phyloP scores from a whole-genome alignment of 331 rosid genomes.

The Quercus phellos region DNA sequence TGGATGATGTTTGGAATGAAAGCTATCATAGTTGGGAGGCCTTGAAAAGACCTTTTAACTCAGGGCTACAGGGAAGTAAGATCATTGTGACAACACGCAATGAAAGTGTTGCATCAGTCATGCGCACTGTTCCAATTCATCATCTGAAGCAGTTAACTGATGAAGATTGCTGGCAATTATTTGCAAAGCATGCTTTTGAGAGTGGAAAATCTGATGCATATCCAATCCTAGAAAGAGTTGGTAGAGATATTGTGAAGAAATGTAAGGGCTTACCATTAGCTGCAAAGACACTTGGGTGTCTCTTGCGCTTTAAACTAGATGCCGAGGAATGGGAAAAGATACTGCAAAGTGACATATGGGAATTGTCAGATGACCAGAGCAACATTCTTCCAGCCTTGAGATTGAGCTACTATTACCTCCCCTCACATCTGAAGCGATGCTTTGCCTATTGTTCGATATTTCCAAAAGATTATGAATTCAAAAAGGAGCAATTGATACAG shows the following conservation, averaged over 20 bases:
- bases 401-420: not conserved
- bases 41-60: not conserved
- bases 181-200: slow-evolving; percentile 22
- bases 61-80: not conserved
- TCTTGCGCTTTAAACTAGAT: slow-evolving; percentile 10
- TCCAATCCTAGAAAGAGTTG: not conserved
- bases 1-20: slow-evolving; percentile 6
- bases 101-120: not conserved
- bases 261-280: slow-evolving; percentile 25
- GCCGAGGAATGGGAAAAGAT: slow-evolving; percentile 12
- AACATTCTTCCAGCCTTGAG: slow-evolving; percentile 22
- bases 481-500: not conserved
- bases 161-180: slow-evolving; percentile 18
- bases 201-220: not conserved
- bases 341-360: slow-evolving; percentile 15
- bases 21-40: not conserved
- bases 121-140: slow-evolving; percentile 5
- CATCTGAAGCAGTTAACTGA: not conserved
- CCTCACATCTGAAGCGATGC: slow-evolving; percentile 6
- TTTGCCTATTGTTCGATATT: slow-evolving; percentile 12
- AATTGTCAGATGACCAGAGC: not conserved
- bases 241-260: slow-evolving; percentile 14
- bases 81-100: slow-evolving; percentile 1
- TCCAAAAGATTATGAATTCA: not conserved
- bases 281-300: slow-evolving; percentile 12